Base-by-base conservation (phyloP, 352 stramenopile genomes). In the Globisporangium lucens region DNA sequence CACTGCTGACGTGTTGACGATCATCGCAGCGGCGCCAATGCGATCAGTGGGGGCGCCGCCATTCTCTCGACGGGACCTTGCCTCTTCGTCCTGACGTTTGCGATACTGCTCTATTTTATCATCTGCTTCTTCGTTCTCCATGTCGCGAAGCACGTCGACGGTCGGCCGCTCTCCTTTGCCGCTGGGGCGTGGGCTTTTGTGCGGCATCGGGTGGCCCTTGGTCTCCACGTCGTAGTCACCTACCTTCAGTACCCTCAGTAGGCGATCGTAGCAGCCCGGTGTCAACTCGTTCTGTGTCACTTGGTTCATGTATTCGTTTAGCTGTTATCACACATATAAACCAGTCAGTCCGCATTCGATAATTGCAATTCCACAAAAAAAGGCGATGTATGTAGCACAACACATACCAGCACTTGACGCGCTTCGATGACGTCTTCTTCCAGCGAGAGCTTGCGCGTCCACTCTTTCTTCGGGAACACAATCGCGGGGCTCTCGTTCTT, bases 301-400 rank as follows among this genome's bases (percentile, higher is more conserved):
- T 41, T 86, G 74, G 33, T 82, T 75, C 79, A 94, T 91, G 61
- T 78, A 92, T 56, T 94, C 82, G 56, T 92, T 89, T 7, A 91
- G 63, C 80, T 89, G 49, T 61, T 35, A 61, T 9, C 53, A 30
- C 12, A 30, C 29, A 41, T 63, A 58, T 24, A 41, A 20, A 38
- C 4, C 24, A 20, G 52, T 57, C 22, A 38, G 62, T 17, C 10
- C 43, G 9, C 43, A 10, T 22, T 51, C 17, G 43, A 22, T 4
- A 47, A 47, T 47, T 47, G 43, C 6, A 22, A 12, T 9, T 8
- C 7, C 7, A 22, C 4, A 17, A 20, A 4, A n/a, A 49, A 51
- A 22, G 8, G n/a, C 20, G 56, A 56, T 22, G 4, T 12, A 13
- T 51, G 13, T 9, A 62, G 33, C 13, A 33, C 9, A 24, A 58